Evolutionary conservation across 495 filamentous ascomycete genomes (phyloP), one percentile per base, ranked within the genome.

Genomic region (Hyaloscypha bicolor): DNA sequence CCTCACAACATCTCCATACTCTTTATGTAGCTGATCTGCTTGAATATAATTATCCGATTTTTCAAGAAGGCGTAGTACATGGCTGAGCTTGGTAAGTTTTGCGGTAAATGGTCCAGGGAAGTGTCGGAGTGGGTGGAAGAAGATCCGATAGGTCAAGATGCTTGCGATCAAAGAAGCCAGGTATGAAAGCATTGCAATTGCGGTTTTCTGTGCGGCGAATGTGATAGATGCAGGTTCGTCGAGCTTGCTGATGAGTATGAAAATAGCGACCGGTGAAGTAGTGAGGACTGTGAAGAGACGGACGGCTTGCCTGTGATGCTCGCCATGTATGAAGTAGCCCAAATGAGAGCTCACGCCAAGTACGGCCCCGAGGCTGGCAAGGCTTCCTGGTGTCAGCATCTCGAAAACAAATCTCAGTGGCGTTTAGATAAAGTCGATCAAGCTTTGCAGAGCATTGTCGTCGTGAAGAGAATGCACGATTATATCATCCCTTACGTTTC

Each of bases 111-210:
- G 84, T 0, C 83, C 83, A 0, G 82, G 85, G 42, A 88, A 76
- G 9, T 74, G 67, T 30, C 76, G 67, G 6, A 87, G 67, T 9
- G 83, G 84, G 22, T 80, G 77, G 69, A 86, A 78, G 64, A 76
- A 80, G 8, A 85, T 62, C 21, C 82, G 75, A 60, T 84, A 84
- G 52, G 82, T 67, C 1, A 60, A 32, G n/a, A 35, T 60, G 30
- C 33, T 60, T 11, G 48, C 33, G n/a, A 22, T 33, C 9, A 60
- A 29, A 14, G 57, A 60, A 0, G 3, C 22, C 19, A 21, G 6
- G 51, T 21, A 53, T 5, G 19, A n/a, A 9, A 16, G 16, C 12
- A 53, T 0, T n/a, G 51, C 51, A 53, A 53, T n/a, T 53, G 51
- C 51, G 19, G 51, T 1, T 21, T n/a, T 29, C 22, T 53, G 51